These are phyloP conservation scores for Yarrowia divulgata DNA, from an alignment of 805 yeast genomes.

Conservation along the genomic window DNA sequence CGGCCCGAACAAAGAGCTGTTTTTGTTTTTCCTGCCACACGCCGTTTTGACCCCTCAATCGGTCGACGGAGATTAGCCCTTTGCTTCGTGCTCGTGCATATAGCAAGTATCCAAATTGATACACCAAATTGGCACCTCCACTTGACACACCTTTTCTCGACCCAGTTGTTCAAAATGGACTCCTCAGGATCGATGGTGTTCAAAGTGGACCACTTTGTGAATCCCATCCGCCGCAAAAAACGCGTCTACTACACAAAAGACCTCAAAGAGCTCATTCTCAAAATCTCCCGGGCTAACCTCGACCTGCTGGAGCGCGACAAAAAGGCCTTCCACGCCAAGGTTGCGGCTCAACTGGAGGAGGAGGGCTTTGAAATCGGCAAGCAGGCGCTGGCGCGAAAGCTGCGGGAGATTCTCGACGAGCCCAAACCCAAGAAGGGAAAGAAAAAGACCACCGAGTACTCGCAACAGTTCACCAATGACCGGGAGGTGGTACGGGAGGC, in stretches of 20 bases:
- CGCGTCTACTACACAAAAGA: constrained; percentile 27
- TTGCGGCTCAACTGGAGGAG: constrained; percentile 28
- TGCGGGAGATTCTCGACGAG: constrained; percentile 22
- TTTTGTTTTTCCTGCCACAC: neutral
- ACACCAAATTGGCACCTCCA: constrained; percentile 5
- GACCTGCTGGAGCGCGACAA: constrained; percentile 30
- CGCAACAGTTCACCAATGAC: constrained; percentile 1
- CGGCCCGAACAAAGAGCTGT: neutral
- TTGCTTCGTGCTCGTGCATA: constrained; percentile 12
- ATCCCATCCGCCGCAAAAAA: constrained; percentile 19
- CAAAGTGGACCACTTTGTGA: constrained; percentile 35
- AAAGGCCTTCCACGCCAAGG: constrained; percentile 17
- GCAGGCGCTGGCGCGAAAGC: constrained; percentile 24
- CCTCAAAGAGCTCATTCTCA: constrained; percentile 37
- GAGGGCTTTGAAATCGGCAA: constrained; percentile 16
- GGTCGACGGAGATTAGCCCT: constrained; percentile 14
- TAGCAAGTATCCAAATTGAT: constrained; percentile 29
- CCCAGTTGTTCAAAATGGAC: constrained; percentile 16
- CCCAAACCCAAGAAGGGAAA: neutral
- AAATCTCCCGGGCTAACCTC: constrained; percentile 7
- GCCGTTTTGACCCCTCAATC: neutral
- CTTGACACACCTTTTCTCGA: neutral
- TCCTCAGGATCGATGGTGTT: constrained; percentile 28
- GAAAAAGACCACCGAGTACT: constrained; percentile 11
- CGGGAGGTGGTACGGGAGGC: constrained; percentile 10